phyloP scores from a whole-genome alignment of 345 rosid genomes.

The Laguncularia racemosa region DNA sequence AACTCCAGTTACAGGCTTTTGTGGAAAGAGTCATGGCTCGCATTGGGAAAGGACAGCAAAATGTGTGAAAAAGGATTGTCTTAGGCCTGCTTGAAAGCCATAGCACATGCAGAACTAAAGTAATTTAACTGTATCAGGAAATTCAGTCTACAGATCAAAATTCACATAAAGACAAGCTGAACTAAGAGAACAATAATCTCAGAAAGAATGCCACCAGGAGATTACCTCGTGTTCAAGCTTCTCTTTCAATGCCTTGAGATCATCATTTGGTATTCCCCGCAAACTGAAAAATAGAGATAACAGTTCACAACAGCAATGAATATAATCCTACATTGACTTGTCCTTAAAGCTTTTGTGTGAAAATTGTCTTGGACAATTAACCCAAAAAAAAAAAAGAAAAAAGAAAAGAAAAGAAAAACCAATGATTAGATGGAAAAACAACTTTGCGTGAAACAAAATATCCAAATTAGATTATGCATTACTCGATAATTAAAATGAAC shows the following conservation, averaged over 20 bases:
- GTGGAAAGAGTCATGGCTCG: too few relatives aligned
- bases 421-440: too few relatives aligned
- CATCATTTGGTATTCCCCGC: conserved; percentile 65
- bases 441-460: too few relatives aligned
- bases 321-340: background rate
- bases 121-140: background rate
- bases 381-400: too few relatives aligned
- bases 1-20: too few relatives aligned
- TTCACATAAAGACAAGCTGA: too few relatives aligned
- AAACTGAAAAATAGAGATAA: conserved; percentile 36
- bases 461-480: too few relatives aligned
- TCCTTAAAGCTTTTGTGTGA: too few relatives aligned
- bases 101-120: background rate
- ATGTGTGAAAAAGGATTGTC: background rate
- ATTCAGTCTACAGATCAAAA: background rate
- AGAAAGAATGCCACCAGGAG: background rate
- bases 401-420: too few relatives aligned
- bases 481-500: too few relatives aligned
- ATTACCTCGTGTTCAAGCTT: conserved; percentile 89
- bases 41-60: too few relatives aligned
- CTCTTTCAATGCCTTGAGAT: conserved; percentile 70
- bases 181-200: background rate
- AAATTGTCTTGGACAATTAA: too few relatives aligned
- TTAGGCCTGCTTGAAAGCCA: background rate
- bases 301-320: conserved; percentile 7